Evolutionary conservation across 306 rosid species (phyloP).

Genomic region (Fragaria iinumae): DNA sequence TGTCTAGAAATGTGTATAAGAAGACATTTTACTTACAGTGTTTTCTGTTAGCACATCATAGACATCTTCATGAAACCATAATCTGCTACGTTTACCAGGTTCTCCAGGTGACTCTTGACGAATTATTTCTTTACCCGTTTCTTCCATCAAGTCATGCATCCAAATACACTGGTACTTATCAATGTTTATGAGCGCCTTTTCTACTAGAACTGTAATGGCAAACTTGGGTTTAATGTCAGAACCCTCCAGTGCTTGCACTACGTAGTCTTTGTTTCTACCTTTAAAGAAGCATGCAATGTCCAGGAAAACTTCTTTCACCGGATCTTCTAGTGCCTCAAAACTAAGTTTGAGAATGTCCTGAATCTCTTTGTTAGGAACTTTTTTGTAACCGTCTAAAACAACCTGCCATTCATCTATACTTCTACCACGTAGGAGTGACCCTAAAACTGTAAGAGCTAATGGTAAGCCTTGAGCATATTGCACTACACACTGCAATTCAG

Average conservation of each 20-base stretch:
- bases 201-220: neutral
- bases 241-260: neutral
- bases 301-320: neutral
- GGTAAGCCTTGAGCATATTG: neutral
- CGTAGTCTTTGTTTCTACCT: neutral
- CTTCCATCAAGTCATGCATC: neutral
- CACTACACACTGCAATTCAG: neutral
- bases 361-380: neutral
- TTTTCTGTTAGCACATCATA: neutral
- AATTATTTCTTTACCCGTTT: neutral
- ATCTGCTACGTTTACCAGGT: neutral
- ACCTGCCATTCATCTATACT: neutral
- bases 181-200: neutral
- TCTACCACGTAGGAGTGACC: neutral
- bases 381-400: neutral
- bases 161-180: neutral
- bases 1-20: neutral
- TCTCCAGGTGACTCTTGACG: neutral
- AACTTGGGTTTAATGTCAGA: neutral
- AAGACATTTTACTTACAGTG: neutral
- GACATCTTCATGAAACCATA: neutral
- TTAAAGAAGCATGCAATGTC: neutral
- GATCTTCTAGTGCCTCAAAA: neutral
- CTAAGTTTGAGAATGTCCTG: neutral
- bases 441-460: neutral